Conservation (phyloP, 345 rosid species). For the Pistacia vera region DNA sequence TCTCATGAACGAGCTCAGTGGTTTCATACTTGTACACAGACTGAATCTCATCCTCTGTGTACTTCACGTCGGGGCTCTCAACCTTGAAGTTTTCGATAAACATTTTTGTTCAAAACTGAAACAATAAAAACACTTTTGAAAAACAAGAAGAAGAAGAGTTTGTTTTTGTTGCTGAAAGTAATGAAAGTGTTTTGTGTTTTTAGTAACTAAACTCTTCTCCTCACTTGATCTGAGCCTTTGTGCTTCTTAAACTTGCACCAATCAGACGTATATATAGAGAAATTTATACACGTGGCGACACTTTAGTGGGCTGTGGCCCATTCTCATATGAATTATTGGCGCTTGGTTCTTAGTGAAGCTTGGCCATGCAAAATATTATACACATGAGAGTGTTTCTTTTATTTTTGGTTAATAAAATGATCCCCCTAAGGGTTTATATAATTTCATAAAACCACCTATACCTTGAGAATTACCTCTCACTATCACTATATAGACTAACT, state of each 20-base stretch:
- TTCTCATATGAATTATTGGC: not conserved
- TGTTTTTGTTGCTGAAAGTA: not conserved
- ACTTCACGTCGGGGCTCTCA: slow-evolving; percentile 83
- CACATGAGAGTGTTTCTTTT: not conserved
- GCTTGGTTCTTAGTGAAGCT: slow-evolving; percentile 11
- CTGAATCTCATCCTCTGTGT: slow-evolving; percentile 81
- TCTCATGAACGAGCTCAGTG: slow-evolving; percentile 93
- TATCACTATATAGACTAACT: not conserved
- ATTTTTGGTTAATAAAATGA: not conserved
- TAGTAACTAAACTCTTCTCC: not conserved
- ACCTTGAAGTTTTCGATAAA: slow-evolving; percentile 87
- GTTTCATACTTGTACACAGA: slow-evolving; percentile 89
- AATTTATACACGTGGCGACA: slow-evolving; percentile 33
- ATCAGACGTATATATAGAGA: slow-evolving; percentile 30
- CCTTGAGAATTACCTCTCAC: not conserved
- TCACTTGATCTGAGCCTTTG: not conserved
- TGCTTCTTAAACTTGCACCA: not conserved
- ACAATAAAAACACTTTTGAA: not conserved
- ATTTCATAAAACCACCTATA: no score
- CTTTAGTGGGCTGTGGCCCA: slow-evolving; percentile 29
- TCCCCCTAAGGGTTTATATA: no score
- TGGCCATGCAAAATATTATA: slow-evolving; percentile 18
- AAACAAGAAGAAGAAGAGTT: slow-evolving; percentile 8
- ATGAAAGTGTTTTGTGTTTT: not conserved
- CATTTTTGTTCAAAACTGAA: slow-evolving; percentile 41